Evolutionary conservation across 2,329 filamentous ascomycete species (phyloP).

Genomic region (Byssochlamys sp.): DNA sequence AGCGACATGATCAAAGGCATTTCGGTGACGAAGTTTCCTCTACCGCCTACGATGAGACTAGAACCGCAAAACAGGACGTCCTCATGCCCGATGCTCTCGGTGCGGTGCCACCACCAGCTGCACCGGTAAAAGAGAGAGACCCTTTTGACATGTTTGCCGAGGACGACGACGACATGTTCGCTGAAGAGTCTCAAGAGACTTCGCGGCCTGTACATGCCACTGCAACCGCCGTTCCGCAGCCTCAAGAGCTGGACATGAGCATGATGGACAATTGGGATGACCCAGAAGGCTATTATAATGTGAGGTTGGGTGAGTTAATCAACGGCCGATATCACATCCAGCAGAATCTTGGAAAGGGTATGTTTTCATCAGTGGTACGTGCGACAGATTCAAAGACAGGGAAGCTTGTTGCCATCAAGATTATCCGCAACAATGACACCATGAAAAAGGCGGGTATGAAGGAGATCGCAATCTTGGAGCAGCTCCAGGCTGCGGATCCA

Average conservation of each 20-base stretch:
- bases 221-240: slow-evolving; percentile 42
- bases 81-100: slow-evolving; percentile 34
- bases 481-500: slow-evolving; percentile 73
- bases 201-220: slow-evolving; percentile 42
- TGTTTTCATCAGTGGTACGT: slow-evolving; percentile 92
- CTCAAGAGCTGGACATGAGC: slow-evolving; percentile 56
- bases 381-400: slow-evolving; percentile 68
- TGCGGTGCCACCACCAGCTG: slow-evolving; percentile 28
- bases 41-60: slow-evolving; percentile 50
- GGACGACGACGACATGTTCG: slow-evolving; percentile 74
- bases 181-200: slow-evolving; percentile 54
- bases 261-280: slow-evolving; percentile 91
- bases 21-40: slow-evolving; percentile 48
- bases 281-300: slow-evolving; percentile 90
- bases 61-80: slow-evolving; percentile 44
- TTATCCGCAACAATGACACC: slow-evolving; percentile 91
- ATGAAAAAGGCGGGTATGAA: slow-evolving; percentile 85
- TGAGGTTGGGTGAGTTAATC: slow-evolving; percentile 81
- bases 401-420: slow-evolving; percentile 85
- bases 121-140: slow-evolving; percentile 38
- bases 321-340: slow-evolving; percentile 84
- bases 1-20: slow-evolving; percentile 57
- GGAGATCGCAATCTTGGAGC: slow-evolving; percentile 85
- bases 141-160: slow-evolving; percentile 57
- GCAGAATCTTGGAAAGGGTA: slow-evolving; percentile 78